Evolutionary conservation across 768 basidiomycete genomes (phyloP), one percentile per base, ranked within the genome.

Genomic region (Polyporus arcularius): DNA sequence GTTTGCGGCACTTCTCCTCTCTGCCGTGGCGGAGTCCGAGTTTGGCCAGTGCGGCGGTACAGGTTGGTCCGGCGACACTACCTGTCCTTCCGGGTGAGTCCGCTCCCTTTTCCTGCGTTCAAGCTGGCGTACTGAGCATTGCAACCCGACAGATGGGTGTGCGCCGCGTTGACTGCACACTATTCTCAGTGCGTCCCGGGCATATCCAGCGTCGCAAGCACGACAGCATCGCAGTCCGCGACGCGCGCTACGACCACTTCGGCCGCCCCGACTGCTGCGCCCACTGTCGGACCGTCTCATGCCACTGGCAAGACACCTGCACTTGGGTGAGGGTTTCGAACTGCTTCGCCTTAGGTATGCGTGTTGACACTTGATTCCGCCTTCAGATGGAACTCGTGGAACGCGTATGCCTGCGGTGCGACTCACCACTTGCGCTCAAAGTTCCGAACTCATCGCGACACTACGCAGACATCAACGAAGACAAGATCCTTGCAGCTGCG

Each of bases 371-470:
- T 54, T 31, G 35, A 21, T 46, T n/a, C 51, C 15, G 18, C 16
- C 42, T 28, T 5, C 42, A 82, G 80, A 40, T 83, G 82, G 82
- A 83, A 83, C 64, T 71, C 76, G 18, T 82, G 81, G 81, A 83
- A 83, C 57, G 81, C 81, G 1, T 83, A 80, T 63, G 70, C 71
- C 41, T 75, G 82, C 52, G 62, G 77, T 78, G 65, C 3, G 74
- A 59, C 10, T 26, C 7, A 32, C 3, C 12, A 48, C 14, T 53
- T 38, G 18, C 8, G 11, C 18, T 30, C 15, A 18, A 15, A 38
- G 11, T 15, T 14, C 10, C 26, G 5, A 15, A n/a, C 38, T 26
- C 14, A 28, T 16, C 18, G 14, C 31, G 5, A 9, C 6, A 14
- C 40, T 10, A 6, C 10, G 6, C 57, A 82, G 81, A 76, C 54